Evolutionary conservation across 2,329 filamentous ascomycete species (phyloP).

Genomic region (Plectosphaerella plurivora): DNA sequence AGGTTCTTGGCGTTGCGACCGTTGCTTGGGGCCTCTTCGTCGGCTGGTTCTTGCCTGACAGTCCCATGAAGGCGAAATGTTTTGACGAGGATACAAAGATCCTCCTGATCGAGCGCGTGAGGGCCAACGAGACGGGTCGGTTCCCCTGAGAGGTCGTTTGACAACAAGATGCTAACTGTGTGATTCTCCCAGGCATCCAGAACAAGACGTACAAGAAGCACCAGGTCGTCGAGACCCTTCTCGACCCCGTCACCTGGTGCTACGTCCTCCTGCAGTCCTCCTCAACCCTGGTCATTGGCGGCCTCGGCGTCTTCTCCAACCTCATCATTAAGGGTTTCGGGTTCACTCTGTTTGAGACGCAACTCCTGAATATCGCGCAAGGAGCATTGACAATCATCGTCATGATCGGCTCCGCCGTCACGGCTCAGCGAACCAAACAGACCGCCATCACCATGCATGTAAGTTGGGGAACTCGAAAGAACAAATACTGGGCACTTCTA

Average conservation of each 20-base stretch:
- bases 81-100: conserved; percentile 34
- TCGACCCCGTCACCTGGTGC: background rate
- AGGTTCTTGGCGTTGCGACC: conserved; percentile 30
- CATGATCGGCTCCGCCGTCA: background rate
- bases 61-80: conserved; percentile 46
- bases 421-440: background rate
- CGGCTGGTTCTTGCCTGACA: conserved; percentile 40
- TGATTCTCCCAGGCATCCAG: background rate
- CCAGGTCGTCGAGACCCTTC: background rate
- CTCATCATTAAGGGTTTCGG: conserved; percentile 18
- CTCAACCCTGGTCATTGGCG: conserved; percentile 16
- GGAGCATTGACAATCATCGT: conserved; percentile 1
- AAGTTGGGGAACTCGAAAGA: background rate
- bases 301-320: conserved; percentile 16
- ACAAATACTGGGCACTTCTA: background rate
- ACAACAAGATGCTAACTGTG: too few species aligned
- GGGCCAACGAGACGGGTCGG: conserved; percentile 27
- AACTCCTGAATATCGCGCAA: conserved; percentile 19
- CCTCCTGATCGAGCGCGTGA: conserved; percentile 29
- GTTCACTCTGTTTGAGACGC: conserved; percentile 17
- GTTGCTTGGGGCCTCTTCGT: conserved; percentile 28
- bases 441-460: conserved; percentile 2
- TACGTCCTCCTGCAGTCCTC: conserved; percentile 8
- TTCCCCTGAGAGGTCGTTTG: conserved; percentile 3
- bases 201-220: background rate